Evolutionary conservation across 306 rosid genomes (phyloP), one percentile per base, ranked within the genome.

Genomic region (Luffa aegyptiaca): DNA sequence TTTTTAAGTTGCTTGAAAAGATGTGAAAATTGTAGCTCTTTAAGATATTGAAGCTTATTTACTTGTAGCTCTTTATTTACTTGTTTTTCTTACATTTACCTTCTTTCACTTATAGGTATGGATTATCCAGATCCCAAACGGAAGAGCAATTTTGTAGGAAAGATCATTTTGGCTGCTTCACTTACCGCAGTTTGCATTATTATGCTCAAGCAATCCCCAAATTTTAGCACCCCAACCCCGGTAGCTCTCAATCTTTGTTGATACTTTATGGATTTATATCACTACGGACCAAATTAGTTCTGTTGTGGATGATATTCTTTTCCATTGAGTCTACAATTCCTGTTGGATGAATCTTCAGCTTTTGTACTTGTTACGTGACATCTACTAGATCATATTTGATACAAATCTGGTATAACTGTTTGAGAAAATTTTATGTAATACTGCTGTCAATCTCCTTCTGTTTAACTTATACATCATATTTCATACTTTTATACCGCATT

Each of bases 131-230:
- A 96, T 81, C 90, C 94, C 7, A 96, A 93, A 84, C 85, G 89
- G 90, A 93, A 90, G 95, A 86, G 88, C 75, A 86, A 81, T 78
- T 63, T 83, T 79, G 82, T 92, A 21, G 99, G 92, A 76, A 96
- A 93, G 82, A 82, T 96, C 80, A 35, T 91, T 77, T 89, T 91
- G 85, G 93, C 90, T 84, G 99, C 91, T 75, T 79, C 84, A 31
- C 84, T 96, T 26, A 91, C 97, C 0, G 87, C 93, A 80, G 51
- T 96, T 86, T 93, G 97, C 79, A 87, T 96, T 73, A 48, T 96
- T 64, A 58, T 96, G 94, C 86, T 96, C 87, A 93, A 89, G 89
- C 92, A 82, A 82, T 93, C 99, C 79, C 91, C 97, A 75, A 84
- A 86, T 51, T 91, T 95, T 75, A 93, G 75, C 77, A 52, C 96